Evolutionary conservation across 805 yeast genomes (phyloP), one percentile per base, ranked within the genome.

Genomic region (Candida tibetensis): DNA sequence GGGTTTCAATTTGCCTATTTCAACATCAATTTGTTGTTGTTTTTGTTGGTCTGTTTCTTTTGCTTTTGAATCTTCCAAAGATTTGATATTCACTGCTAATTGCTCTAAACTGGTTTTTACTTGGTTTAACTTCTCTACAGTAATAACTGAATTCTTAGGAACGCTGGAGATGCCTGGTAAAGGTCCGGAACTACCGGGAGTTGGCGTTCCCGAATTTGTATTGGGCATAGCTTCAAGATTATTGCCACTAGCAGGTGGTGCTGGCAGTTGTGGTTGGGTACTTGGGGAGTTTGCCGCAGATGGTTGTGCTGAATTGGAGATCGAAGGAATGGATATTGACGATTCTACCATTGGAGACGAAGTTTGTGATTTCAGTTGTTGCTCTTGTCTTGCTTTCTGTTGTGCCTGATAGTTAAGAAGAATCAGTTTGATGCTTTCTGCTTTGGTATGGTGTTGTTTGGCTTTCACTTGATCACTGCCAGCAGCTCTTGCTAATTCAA

Each of bases 401-500:
- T 55, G 61, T 30, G 49, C 52, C 23, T 52, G 51, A 41, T 53
- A 56, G 36, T 46, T 48, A 30, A 56, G 40, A 31, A 56, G 47
- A 23, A 56, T 50, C 39, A 49, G 55, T 37, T 56, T 56, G 41
- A 56, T 56, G 31, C 46, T 51, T 32, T 56, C 59, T 7, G 60
- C 61, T 18, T 50, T 47, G 28, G 52, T 51, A 32, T 47, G 51
- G 38, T 56, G 61, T 23, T 45, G 53, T 27, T 53, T 44, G 8
- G 58, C 58, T 35, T 42, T 45, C 12, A 31, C 47, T 18, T 34
- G 15, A 32, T 46, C 46, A 9, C 30, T 34, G 10, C 56, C 57
- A 3, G 59, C 57, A 6, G 55, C 53, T 32, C 50, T 51, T 5
- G 58, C 61, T 30, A 49, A 46, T 3, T 54, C 58, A 22, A 55